These are phyloP conservation scores for Fusarium oligoseptatum DNA, from an alignment of 2,329 filamentous ascomycete species.

Conservation along the genomic window DNA sequence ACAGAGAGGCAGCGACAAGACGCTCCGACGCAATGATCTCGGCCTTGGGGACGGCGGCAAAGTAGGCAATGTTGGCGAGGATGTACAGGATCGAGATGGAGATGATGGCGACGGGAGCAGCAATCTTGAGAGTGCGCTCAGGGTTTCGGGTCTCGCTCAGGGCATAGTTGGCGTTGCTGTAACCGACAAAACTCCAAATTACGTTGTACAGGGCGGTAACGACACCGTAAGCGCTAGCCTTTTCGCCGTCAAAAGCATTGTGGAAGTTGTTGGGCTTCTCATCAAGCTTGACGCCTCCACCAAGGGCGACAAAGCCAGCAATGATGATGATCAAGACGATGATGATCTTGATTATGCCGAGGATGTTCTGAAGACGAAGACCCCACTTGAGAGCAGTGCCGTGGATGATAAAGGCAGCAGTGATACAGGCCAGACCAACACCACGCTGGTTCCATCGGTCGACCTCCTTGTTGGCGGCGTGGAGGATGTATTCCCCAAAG, in stretches of 20 bases:
- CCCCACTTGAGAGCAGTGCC: conserved; percentile 75
- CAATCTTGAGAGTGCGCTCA: conserved; percentile 73
- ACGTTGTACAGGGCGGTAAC: conserved; percentile 80
- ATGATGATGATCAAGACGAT: conserved; percentile 76
- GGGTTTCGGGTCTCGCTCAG: conserved; percentile 76
- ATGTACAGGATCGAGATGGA: conserved; percentile 74
- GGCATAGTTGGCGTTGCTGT: conserved; percentile 77
- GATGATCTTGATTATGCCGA: conserved; percentile 75
- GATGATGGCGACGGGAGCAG: conserved; percentile 71
- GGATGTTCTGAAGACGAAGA: conserved; percentile 74
- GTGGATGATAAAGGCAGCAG: conserved; percentile 74
- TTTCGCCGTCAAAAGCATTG: conserved; percentile 75
- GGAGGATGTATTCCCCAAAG: conserved; percentile 78
- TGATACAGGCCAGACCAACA: conserved; percentile 76
- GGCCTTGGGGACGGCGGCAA: conserved; percentile 67
- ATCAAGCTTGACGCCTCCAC: conserved; percentile 70
- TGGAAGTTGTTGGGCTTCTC: conserved; percentile 72
- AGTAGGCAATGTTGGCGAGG: conserved; percentile 76
- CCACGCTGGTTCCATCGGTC: conserved; percentile 76
- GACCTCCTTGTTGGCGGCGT: conserved; percentile 73
- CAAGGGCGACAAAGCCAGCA: conserved; percentile 71
- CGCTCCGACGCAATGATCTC: conserved; percentile 66
- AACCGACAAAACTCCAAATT: conserved; percentile 78
- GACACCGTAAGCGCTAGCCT: conserved; percentile 73
- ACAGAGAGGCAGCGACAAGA: conserved; percentile 67